Percentiles rank a stretch among this genome's conserved stretches.
These are phyloP conservation scores for Leccinum subtestaceum DNA, from an alignment of 768 basidiomycete genomes.

Conservation along the genomic window DNA sequence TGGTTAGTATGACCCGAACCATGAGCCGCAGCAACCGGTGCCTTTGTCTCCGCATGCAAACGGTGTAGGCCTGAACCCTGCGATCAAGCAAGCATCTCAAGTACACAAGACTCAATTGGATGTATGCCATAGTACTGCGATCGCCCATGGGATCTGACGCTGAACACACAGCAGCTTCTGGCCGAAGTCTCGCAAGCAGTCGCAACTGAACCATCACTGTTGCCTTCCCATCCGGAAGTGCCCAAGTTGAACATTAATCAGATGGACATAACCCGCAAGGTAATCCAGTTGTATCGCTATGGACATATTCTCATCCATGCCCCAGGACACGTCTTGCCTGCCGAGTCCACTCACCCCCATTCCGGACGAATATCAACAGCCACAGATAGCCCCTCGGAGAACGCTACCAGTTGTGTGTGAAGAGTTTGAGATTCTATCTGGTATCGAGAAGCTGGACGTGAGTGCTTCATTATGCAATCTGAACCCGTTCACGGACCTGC, in stretches of 20 bases:
- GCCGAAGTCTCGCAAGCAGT: constrained; percentile 30
- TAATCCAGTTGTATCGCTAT: constrained; percentile 1
- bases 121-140: constrained; percentile 21
- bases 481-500: background rate
- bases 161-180: constrained; percentile 24
- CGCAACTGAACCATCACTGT: constrained; percentile 28
- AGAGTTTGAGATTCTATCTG: constrained; percentile 44
- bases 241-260: constrained; percentile 17
- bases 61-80: constrained; percentile 9
- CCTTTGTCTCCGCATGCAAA: constrained; percentile 1
- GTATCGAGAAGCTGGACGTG: constrained; percentile 52
- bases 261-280: constrained; percentile 6
- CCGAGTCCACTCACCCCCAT: constrained; percentile 24
- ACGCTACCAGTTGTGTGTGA: constrained; percentile 34
- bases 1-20: background rate
- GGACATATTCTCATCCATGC: background rate
- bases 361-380: constrained; percentile 9
- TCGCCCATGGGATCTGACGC: constrained; percentile 14
- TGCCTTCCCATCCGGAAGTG: constrained; percentile 26
- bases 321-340: constrained; percentile 17
- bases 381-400: background rate
- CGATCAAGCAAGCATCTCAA: constrained; percentile 9
- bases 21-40: constrained; percentile 5
- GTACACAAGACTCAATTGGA: constrained; percentile 26
- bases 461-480: constrained; percentile 13